A percentile compares a stretch with the other conserved stretches of the same genome.
Conservation (phyloP, 2,329 filamentous ascomycete genomes). For the Colletotrichum somersetense region DNA sequence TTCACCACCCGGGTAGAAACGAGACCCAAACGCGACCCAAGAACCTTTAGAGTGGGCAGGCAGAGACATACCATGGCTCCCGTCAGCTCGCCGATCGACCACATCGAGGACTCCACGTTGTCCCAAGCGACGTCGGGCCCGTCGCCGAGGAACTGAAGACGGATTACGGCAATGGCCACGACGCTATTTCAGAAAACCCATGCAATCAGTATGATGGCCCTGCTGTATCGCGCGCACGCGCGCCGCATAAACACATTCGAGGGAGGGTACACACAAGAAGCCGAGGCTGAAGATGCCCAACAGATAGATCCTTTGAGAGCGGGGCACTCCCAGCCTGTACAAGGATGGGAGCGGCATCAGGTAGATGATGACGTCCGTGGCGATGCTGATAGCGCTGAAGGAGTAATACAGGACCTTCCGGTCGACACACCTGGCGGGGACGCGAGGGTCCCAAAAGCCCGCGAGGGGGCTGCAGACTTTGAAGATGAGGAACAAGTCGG, state of each 20-base stretch:
- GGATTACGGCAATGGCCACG: conserved; percentile 45
- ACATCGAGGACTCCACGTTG: conserved; percentile 45
- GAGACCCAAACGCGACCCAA: conserved; percentile 20
- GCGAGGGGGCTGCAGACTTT: conserved; percentile 46
- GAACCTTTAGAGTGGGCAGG: conserved; percentile 43
- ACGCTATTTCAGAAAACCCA: conserved; percentile 30
- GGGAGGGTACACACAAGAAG: conserved; percentile 44
- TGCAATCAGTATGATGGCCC: neutral
- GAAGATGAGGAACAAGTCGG: conserved; percentile 44
- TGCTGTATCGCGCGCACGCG: neutral
- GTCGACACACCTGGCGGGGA: conserved; percentile 42
- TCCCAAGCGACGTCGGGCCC: conserved; percentile 42
- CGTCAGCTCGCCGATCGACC: conserved; percentile 45
- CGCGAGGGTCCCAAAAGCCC: conserved; percentile 47
- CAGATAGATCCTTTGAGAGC: conserved; percentile 45
- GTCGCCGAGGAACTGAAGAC: conserved; percentile 42
- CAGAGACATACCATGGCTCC: conserved; percentile 44
- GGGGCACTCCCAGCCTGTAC: conserved; percentile 44
- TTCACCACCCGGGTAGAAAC: neutral
- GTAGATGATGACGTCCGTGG: conserved; percentile 47
- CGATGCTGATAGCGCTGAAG: conserved; percentile 45
- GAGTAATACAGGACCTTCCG: conserved; percentile 43
- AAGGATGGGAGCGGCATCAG: conserved; percentile 47
- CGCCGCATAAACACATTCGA: too few species aligned
- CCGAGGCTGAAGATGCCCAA: conserved; percentile 48